Evolutionary conservation across 1,139 yeast species (phyloP), one percentile per base, ranked within the genome.

Genomic region (Kodamaea derodonti): DNA sequence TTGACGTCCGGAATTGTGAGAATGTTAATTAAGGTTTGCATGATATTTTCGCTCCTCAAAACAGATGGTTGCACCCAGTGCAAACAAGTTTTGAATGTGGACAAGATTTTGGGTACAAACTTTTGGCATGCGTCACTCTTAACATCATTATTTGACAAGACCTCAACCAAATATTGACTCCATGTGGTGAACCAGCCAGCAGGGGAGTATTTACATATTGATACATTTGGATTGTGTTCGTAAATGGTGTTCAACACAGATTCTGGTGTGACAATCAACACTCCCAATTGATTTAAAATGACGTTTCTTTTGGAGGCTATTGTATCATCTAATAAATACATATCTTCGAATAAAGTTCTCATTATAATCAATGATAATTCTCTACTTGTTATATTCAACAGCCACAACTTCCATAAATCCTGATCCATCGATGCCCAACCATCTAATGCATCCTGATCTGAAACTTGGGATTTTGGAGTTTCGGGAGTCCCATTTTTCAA

Each of bases 371-470:
- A 63, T 2, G 92, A 72, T 33, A 94, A 64, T 51, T 88, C 95
- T 42, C 95, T 72, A 5, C 84, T 69, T 12, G 77, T 74, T 18
- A 72, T 61, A 39, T 75, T 76, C 37, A 65, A 63, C 37, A 75
- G 71, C 97, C 97, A 94, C 48, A 92, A 62, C 35, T 72, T 72
- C 52, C 81, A 74, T 30, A 92, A 67, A 45, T 82, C 81, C 11
- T 71, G 62, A 52, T 94, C 98, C 96, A 94, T 87, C 14, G 83
- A 76, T 2, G 69, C 69, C 98, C 98, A 94, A n/a, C 95, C 90
- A 41, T 77, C 83, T 3, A 62, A 46, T 23, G 72, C 60, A 34
- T 78, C 80, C 33, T 69, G 66, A 18, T 62, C 65, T 15, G 66
- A 31, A 15, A 49, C 41, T 37, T 31, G 61, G 12, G 14, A 27